Conservation (phyloP, 2,329 filamentous ascomycete species). For the Cladosporium cucumerinum region DNA sequence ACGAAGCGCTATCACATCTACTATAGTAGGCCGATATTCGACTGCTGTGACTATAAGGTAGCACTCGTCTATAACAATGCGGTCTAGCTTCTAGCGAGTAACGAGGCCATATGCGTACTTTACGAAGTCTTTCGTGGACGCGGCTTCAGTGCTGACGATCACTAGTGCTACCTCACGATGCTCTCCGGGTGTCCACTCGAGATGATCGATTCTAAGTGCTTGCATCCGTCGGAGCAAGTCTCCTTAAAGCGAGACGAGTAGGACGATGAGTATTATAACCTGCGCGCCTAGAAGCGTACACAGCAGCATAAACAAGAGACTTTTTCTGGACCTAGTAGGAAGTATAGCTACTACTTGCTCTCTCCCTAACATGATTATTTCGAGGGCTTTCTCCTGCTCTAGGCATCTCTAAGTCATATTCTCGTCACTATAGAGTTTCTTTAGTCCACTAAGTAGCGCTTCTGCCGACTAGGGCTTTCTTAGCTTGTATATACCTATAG, state of each 20-base stretch:
- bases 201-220: constrained; percentile 3
- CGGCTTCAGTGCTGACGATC: background rate
- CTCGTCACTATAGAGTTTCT: constrained; percentile 10
- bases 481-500: constrained; percentile 15
- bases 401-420: background rate
- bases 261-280: constrained; percentile 26
- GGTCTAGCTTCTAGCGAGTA: background rate
- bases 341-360: constrained; percentile 21
- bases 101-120: background rate
- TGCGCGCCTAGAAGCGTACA: constrained; percentile 16
- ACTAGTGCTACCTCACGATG: background rate
- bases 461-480: constrained; percentile 13
- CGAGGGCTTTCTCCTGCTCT: constrained; percentile 23
- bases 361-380: constrained; percentile 25
- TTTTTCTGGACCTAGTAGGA: constrained; percentile 15
- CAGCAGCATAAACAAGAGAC: constrained; percentile 31
- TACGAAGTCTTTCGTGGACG: background rate
- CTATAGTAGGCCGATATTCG: constrained; percentile 5
- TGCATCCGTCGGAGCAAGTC: constrained; percentile 17
- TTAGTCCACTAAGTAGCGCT: constrained; percentile 1
- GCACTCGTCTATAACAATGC: background rate
- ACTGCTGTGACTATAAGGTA: background rate
- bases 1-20: background rate
- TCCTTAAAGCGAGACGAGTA: background rate
- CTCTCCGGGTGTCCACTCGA: background rate